A percentile compares a stretch with the other conserved stretches of the same genome.
Evolutionary conservation across 23 red algal species (phyloP).

Genomic region (Gracilaria domingensis): DNA sequence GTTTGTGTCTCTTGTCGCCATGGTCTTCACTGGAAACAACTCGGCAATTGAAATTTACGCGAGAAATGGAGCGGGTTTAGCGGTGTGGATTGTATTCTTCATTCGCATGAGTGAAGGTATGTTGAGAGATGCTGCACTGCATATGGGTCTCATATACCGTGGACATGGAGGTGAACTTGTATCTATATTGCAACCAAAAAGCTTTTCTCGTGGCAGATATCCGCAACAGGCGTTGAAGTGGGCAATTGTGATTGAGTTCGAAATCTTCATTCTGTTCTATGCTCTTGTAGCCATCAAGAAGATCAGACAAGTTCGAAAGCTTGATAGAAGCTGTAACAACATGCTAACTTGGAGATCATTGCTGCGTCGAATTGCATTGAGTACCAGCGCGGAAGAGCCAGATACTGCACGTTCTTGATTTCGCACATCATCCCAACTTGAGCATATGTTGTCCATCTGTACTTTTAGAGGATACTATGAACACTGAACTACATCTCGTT

Average conservation of each 20-base stretch:
- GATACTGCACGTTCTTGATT: neutral
- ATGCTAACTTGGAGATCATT: neutral
- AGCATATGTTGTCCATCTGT: too few relatives aligned
- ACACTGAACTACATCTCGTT: too few relatives aligned
- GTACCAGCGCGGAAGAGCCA: neutral
- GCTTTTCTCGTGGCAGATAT: neutral
- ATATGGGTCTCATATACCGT: neutral
- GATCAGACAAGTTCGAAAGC: neutral
- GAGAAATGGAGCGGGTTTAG: neutral
- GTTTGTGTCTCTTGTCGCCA: neutral
- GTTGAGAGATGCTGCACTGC: neutral
- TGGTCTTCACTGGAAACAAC: neutral
- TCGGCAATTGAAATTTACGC: neutral
- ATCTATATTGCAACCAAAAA: neutral
- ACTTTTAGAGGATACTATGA: too few relatives aligned
- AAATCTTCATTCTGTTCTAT: neutral
- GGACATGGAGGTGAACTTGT: neutral
- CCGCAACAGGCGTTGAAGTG: neutral
- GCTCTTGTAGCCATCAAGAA: neutral
- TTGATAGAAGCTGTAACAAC: neutral
- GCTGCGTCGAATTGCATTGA: neutral
- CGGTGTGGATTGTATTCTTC: neutral
- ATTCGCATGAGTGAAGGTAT: neutral
- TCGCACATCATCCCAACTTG: neutral
- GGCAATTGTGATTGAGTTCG: neutral